Percentiles rank a stretch among this genome's conserved stretches.
Conservation (phyloP, 805 yeast species). For the Ogataea wickerhamii region DNA sequence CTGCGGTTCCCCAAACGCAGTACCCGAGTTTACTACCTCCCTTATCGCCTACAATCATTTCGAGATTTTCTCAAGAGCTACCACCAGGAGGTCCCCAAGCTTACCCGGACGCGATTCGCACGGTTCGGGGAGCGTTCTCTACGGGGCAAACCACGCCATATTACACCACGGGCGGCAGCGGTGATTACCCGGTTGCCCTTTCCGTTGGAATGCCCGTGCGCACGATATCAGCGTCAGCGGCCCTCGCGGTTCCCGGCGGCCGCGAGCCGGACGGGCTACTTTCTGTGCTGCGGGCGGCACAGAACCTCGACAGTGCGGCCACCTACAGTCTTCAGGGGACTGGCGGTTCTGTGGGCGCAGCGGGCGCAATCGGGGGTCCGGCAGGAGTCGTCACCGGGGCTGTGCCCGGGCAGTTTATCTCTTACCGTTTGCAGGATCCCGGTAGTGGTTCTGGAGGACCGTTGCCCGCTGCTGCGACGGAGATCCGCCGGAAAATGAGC, state of each 20-base stretch:
- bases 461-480: slow-evolving; percentile 1
- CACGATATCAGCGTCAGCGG: slow-evolving; percentile 3
- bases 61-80: slow-evolving; percentile 7
- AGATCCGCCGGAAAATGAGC: slow-evolving; percentile 23
- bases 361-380: too few relatives aligned
- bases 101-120: too few relatives aligned
- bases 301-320: slow-evolving; percentile 16
- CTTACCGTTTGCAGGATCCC: not conserved
- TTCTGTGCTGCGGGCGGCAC: slow-evolving; percentile 27
- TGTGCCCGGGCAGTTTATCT: slow-evolving; percentile 4
- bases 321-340: slow-evolving; percentile 6
- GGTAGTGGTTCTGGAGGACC: slow-evolving; percentile 1
- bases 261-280: slow-evolving; percentile 18
- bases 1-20: slow-evolving; percentile 1
- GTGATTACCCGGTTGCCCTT: not conserved
- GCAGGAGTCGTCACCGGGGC: not conserved
- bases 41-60: slow-evolving; percentile 14
- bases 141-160: not conserved
- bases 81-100: not conserved
- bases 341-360: slow-evolving; percentile 3
- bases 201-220: not conserved
- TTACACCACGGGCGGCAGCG: not conserved
- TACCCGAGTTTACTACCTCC: slow-evolving; percentile 17
- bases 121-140: not conserved
- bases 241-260: not conserved